Conservation (phyloP, 176 grass and related monocot species). For the Urochloa ruziziensis region DNA sequence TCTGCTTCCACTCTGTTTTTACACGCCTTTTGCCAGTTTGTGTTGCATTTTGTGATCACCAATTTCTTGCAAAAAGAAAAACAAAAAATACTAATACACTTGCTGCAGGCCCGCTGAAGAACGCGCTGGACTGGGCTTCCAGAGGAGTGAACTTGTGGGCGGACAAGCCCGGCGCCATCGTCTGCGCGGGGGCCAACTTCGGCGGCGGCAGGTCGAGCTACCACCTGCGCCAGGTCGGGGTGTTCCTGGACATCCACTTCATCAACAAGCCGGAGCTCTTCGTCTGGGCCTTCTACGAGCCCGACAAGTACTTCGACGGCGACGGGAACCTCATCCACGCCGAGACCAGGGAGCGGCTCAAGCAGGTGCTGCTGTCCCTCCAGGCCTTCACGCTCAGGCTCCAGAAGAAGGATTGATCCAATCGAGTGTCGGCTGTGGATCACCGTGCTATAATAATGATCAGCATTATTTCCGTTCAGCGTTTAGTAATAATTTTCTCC, state of each 20-base stretch:
- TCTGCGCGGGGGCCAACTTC: slow-evolving; percentile 42
- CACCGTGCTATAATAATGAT: too few relatives aligned
- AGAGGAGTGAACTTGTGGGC: slow-evolving; percentile 49
- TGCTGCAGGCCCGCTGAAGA: slow-evolving; percentile 52
- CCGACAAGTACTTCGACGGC: slow-evolving; percentile 45
- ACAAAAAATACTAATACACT: too few relatives aligned
- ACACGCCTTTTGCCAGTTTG: too few relatives aligned
- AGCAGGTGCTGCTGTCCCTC: slow-evolving; percentile 48
- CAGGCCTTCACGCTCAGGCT: slow-evolving; percentile 55
- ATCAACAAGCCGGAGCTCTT: slow-evolving; percentile 76
- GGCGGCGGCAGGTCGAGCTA: slow-evolving; percentile 44
- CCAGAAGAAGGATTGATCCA: too few relatives aligned
- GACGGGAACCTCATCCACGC: slow-evolving; percentile 54
- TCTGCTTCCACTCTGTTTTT: too few relatives aligned
- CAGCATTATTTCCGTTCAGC: too few relatives aligned
- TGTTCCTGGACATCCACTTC: slow-evolving; percentile 67
- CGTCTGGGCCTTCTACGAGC: slow-evolving; percentile 32
- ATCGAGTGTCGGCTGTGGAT: too few relatives aligned
- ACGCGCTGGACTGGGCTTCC: slow-evolving; percentile 71
- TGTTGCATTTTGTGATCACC: too few relatives aligned
- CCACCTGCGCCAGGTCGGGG: slow-evolving; percentile 65
- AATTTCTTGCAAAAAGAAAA: too few relatives aligned
- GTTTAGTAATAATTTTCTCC: too few relatives aligned
- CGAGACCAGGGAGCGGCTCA: slow-evolving; percentile 43
- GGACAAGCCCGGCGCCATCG: slow-evolving; percentile 52